phyloP scores from a whole-genome alignment of 2,329 filamentous ascomycete species.

The Sporothrix euskadiensis region DNA sequence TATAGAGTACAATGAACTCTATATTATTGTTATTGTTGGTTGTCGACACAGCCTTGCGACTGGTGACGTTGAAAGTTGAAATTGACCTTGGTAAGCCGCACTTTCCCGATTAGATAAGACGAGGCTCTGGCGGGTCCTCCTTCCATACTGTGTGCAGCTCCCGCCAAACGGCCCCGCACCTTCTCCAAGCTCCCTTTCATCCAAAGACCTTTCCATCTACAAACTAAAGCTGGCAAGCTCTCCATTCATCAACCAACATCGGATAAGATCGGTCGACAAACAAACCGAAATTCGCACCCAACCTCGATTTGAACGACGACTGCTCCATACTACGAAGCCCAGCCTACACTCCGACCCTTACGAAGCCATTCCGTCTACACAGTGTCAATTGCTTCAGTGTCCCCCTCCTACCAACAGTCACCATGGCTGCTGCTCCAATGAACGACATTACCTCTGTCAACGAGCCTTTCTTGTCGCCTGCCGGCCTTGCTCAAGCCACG shows the following conservation, averaged over 20 bases:
- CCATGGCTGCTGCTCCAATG: constrained; percentile 8
- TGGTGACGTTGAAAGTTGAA: neutral
- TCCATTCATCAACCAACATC: neutral
- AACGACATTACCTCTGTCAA: constrained; percentile 45
- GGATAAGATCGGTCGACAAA: neutral
- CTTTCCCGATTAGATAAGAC: neutral
- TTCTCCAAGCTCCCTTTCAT: neutral
- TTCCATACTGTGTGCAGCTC: neutral
- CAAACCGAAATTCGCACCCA: neutral
- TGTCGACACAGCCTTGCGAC: neutral
- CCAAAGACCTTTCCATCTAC: neutral
- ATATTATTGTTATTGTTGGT: neutral
- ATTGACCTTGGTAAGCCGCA: neutral
- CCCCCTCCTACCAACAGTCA: neutral
- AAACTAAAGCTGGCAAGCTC: neutral
- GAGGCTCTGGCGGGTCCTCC: neutral
- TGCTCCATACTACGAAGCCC: neutral
- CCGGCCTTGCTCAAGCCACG: constrained; percentile 56
- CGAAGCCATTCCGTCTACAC: neutral
- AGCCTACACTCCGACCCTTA: neutral
- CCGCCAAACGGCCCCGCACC: neutral
- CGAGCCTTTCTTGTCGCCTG: constrained; percentile 57
- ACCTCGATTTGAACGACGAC: neutral
- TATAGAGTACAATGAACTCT: too few species aligned
- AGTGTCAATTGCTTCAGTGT: neutral